Evolutionary conservation across 768 basidiomycete genomes (phyloP).

Genomic region (Cubamyces sp.): DNA sequence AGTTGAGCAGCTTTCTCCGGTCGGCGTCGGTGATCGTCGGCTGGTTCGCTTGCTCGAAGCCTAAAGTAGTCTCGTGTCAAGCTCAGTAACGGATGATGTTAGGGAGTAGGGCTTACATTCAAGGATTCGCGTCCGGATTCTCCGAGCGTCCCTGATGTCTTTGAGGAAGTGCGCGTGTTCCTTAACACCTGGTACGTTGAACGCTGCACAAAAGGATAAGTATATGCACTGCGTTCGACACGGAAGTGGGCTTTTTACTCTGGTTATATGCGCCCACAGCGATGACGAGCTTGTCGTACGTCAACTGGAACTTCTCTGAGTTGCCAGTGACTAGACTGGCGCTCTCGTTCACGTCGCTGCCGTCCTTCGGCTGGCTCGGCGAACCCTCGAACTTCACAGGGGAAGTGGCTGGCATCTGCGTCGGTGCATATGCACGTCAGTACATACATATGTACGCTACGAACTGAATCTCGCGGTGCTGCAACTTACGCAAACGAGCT

Average conservation of each 20-base stretch:
- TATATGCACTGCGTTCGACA: background rate
- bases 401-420: conserved; percentile 65
- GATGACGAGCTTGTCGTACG: conserved; percentile 83
- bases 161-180: conserved; percentile 84
- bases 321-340: conserved; percentile 6
- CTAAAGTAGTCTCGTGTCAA: conserved; percentile 28
- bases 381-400: conserved; percentile 38
- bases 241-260: conserved; percentile 46
- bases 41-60: conserved; percentile 87
- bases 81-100: background rate
- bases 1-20: conserved; percentile 76
- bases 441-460: conserved; percentile 29
- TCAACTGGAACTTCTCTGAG: conserved; percentile 53
- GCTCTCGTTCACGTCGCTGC: conserved; percentile 26
- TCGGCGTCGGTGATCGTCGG: conserved; percentile 77
- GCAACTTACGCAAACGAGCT: conserved; percentile 53
- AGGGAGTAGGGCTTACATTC: conserved; percentile 52
- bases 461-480: too few species aligned
- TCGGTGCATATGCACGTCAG: background rate
- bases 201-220: conserved; percentile 45
- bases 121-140: conserved; percentile 71
- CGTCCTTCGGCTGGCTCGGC: conserved; percentile 21
- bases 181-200: conserved; percentile 76
- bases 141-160: conserved; percentile 74
- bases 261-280: conserved; percentile 87